Base-by-base conservation (phyloP, 306 rosid genomes). In the Lagenaria siceraria region DNA sequence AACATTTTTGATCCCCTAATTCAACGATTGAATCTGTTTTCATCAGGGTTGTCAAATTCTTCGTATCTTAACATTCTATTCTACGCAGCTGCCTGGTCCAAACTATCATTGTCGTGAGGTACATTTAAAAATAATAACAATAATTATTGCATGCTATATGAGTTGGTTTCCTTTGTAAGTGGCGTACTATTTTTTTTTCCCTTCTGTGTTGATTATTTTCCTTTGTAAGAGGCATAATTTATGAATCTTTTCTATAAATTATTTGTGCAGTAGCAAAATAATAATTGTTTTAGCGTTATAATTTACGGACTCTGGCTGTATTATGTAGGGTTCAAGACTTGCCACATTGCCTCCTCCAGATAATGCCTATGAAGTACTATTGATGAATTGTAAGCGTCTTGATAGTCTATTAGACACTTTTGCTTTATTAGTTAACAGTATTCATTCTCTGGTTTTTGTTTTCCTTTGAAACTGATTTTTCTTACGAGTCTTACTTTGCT, bases 41-140 rank as follows among this genome's bases (percentile, higher is more conserved):
- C 77, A 80, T 78, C 88, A 96, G 99, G 91, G 83, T 83, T 88
- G 89, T 84, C 99, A 96, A 76, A 58, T 84, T 83, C 98, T 96
- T 43, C 96, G 99, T 14, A 88, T 96, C 69, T 56, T 89, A 74
- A 92, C 99, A 63, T 96, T 96, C 86, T 96, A 96, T 88, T 83
- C 97, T 3, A 96, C 99, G n/a, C 99, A 92, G 80, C 99, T 96
- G 87, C 99, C 99, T 10, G 99, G 99, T 83, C 99, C 99, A 65
- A 96, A 96, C 84, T 96, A 96, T 81, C 99, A 96, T 79, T 96
- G 99, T 72, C 97, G 96, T 12, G 97, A 86, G 99, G 99, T 96
- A 89, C 80, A 66, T n/a, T 49, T n/a, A 11, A 52, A 31, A 1
- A 31, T 46, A 46, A 46, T 46, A 12, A 46, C 9, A 12, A 46